Evolutionary conservation across 2,329 filamentous ascomycete species (phyloP), one percentile per base, ranked within the genome.

Genomic region (Didymella lethalis): DNA sequence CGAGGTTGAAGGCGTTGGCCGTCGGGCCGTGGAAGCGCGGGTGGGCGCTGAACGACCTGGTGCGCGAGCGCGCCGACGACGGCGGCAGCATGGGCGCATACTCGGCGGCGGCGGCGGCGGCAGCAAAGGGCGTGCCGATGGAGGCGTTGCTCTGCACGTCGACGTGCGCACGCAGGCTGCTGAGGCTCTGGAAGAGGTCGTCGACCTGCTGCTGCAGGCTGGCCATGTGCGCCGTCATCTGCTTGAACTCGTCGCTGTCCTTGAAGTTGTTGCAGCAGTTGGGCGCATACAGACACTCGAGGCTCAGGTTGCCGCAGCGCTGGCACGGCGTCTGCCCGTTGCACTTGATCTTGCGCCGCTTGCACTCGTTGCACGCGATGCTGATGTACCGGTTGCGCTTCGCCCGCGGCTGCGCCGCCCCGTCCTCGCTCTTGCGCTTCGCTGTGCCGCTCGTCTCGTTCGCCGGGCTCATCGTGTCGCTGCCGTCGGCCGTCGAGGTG

Each of bases 241-340:
- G 85, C 71, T 88, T 91, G 82, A 93, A 97, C 75, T 97, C 93
- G 81, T 96, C 91, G 46, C 92, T 93, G 70, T 97, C 93, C 77
- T 94, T 95, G 83, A 97, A 93, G 76, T 86, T 92, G 80, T 87
- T 93, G 75, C 86, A 88, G 79, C 87, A 89, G 70, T 89, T 89
- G 5, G 86, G 86, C 60, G 86, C 85, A 78, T 89, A 89, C 58
- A 86, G 77, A 71, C 85, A 89, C 71, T 88, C 86, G 59, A 89
- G 80, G 57, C 81, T 83, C 54, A 89, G 79, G 74, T 88, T 88
- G 26, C 86, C 86, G 74, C 87, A 89, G 64, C 87, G 81, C 68
- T 88, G 85, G 68, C 87, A 89, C 12, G 86, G 86, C 14, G 82
- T 83, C 72, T 89, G 83, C 41, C 87, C 87, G 76, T 89, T 89